Evolutionary conservation across 441 rosid genomes (phyloP).

Genomic region (Erysimum cheiri): DNA sequence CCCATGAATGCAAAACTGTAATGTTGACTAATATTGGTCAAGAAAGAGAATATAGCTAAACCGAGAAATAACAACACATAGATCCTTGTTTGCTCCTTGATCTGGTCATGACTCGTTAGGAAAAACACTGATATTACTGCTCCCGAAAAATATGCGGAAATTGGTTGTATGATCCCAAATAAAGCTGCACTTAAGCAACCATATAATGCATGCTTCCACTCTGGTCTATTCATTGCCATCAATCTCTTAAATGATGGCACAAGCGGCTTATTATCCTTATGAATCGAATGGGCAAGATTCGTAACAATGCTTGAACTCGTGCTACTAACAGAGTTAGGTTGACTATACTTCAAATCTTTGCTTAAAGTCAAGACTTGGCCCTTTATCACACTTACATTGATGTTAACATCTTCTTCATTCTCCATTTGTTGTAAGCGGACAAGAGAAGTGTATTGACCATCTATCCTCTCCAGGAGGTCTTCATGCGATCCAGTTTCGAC

Average conservation of each 20-base stretch:
- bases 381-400: background rate
- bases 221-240: slow-evolving; percentile 54
- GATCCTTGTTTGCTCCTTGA: slow-evolving; percentile 57
- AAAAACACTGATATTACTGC: slow-evolving; percentile 69
- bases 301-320: background rate
- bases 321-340: background rate
- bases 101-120: slow-evolving; percentile 56
- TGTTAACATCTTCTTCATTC: background rate
- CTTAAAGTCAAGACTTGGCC: background rate
- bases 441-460: slow-evolving; percentile 58
- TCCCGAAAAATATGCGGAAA: slow-evolving; percentile 62
- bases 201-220: slow-evolving; percentile 71
- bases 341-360: background rate
- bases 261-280: background rate
- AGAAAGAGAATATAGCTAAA: slow-evolving; percentile 52
- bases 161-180: slow-evolving; percentile 70
- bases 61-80: slow-evolving; percentile 57
- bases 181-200: slow-evolving; percentile 67
- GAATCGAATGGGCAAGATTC: background rate
- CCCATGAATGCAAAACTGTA: slow-evolving; percentile 77
- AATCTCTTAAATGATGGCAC: background rate
- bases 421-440: slow-evolving; percentile 55
- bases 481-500: slow-evolving; percentile 68
- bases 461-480: slow-evolving; percentile 49
- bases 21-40: slow-evolving; percentile 61